Conservation (phyloP, 2,329 filamentous ascomycete genomes). For the Diaporthe humulicola region DNA sequence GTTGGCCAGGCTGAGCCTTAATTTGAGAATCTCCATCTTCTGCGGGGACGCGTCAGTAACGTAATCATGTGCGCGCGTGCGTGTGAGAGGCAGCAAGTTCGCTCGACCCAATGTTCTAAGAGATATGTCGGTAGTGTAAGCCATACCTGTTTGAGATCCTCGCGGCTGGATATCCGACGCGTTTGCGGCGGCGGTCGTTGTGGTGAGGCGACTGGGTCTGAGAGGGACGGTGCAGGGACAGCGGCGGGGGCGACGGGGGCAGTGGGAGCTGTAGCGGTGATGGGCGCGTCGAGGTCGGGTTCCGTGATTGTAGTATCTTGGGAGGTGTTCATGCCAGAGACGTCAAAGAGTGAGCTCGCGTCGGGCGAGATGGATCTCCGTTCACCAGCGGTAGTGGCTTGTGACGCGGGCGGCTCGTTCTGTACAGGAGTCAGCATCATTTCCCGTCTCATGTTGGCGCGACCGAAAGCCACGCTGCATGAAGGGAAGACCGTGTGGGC, state of each 20-base stretch:
- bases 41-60: constrained; percentile 49
- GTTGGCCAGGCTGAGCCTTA: constrained; percentile 78
- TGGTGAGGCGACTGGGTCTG: not conserved
- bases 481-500: no score
- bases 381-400: constrained; percentile 13
- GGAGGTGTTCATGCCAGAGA: constrained; percentile 60
- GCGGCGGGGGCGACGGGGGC: constrained; percentile 14
- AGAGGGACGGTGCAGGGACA: constrained; percentile 7
- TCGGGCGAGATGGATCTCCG: constrained; percentile 53
- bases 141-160: constrained; percentile 65
- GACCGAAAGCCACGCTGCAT: not conserved
- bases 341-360: constrained; percentile 65
- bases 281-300: constrained; percentile 52
- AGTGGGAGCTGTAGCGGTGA: constrained; percentile 38
- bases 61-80: not conserved
- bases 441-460: not conserved
- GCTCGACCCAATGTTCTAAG: not conserved
- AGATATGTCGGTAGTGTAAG: not conserved
- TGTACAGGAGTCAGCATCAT: constrained; percentile 21
- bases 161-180: constrained; percentile 57
- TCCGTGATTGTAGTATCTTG: constrained; percentile 65
- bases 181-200: constrained; percentile 42
- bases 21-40: constrained; percentile 75
- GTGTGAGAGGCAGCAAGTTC: not conserved
- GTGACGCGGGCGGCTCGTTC: constrained; percentile 36